phyloP scores from a whole-genome alignment of 2,329 filamentous ascomycete species.

The Aspergillus fischeri region DNA sequence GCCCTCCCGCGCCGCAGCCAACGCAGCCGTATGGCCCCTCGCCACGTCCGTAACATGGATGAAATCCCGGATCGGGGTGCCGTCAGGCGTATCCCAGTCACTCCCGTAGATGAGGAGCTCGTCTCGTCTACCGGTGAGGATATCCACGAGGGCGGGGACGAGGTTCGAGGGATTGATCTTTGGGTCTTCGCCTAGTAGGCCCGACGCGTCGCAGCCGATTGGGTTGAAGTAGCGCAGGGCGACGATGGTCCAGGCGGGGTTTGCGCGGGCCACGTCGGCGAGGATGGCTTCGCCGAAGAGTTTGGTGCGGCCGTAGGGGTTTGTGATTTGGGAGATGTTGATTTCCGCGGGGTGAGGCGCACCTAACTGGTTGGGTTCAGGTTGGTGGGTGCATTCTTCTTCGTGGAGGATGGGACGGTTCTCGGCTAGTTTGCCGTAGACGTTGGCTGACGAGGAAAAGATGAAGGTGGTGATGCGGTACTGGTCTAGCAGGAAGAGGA shows the following conservation, averaged over 20 bases:
- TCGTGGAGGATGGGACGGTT: slow-evolving; percentile 51
- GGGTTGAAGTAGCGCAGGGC: slow-evolving; percentile 66
- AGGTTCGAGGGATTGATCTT: slow-evolving; percentile 59
- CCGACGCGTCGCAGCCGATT: slow-evolving; percentile 61
- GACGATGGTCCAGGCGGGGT: slow-evolving; percentile 60
- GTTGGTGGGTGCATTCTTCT: slow-evolving; percentile 52
- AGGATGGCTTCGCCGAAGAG: slow-evolving; percentile 66
- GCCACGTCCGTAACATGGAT: slow-evolving; percentile 65
- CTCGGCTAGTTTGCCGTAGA: slow-evolving; percentile 57
- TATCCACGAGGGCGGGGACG: slow-evolving; percentile 60
- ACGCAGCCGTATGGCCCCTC: slow-evolving; percentile 58
- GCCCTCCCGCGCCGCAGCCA: slow-evolving; percentile 38
- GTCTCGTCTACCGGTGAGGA: slow-evolving; percentile 52
- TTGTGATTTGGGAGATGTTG: slow-evolving; percentile 49
- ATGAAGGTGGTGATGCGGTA: slow-evolving; percentile 63
- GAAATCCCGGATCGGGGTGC: slow-evolving; percentile 64
- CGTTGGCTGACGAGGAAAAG: slow-evolving; percentile 64
- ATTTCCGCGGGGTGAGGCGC: slow-evolving; percentile 42
- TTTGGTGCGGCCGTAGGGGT: slow-evolving; percentile 63
- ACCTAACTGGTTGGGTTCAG: slow-evolving; percentile 37
- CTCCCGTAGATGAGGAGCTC: slow-evolving; percentile 59
- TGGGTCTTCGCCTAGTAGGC: slow-evolving; percentile 61
- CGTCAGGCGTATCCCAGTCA: slow-evolving; percentile 63
- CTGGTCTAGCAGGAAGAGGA: slow-evolving; percentile 54
- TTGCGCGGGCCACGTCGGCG: slow-evolving; percentile 57